Conservation (phyloP, 768 basidiomycete species). For the Naganishia onofrii region DNA sequence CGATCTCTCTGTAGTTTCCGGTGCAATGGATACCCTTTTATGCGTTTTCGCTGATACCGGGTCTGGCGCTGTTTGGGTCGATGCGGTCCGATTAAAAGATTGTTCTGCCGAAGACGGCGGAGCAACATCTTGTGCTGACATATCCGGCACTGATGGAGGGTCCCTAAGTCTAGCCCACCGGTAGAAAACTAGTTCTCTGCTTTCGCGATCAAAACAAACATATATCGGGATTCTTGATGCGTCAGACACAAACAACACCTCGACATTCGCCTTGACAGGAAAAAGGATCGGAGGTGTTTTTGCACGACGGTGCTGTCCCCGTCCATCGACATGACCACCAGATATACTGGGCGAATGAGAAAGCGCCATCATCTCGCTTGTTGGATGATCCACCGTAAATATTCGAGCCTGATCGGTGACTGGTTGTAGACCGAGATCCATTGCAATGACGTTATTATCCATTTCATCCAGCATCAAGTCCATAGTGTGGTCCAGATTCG, state of each 20-base stretch:
- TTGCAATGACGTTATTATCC: conserved; percentile 35
- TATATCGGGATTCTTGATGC: not conserved
- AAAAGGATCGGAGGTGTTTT: not conserved
- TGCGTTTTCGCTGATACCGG: conserved; percentile 8
- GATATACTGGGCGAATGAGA: not conserved
- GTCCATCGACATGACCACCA: conserved; percentile 13
- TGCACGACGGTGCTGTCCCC: not conserved
- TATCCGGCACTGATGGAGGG: not conserved
- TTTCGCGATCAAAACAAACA: conserved; percentile 33
- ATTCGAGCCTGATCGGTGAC: conserved; percentile 35
- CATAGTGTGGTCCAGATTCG: conserved; percentile 31
- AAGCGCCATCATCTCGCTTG: conserved; percentile 37
- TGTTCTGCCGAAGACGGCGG: not conserved
- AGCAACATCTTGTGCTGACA: not conserved
- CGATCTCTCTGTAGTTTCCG: not conserved
- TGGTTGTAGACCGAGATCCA: conserved; percentile 31
- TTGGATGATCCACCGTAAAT: conserved; percentile 40
- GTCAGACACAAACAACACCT: conserved; percentile 27
- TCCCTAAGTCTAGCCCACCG: conserved; percentile 32
- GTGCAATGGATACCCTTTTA: conserved; percentile 14
- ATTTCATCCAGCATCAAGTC: conserved; percentile 42
- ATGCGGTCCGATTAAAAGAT: too few species aligned
- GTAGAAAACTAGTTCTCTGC: conserved; percentile 41
- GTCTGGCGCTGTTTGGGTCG: not conserved
- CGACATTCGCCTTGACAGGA: not conserved